phyloP scores from a whole-genome alignment of 2,329 filamentous ascomycete genomes.

The Nectriaceae sp. region DNA sequence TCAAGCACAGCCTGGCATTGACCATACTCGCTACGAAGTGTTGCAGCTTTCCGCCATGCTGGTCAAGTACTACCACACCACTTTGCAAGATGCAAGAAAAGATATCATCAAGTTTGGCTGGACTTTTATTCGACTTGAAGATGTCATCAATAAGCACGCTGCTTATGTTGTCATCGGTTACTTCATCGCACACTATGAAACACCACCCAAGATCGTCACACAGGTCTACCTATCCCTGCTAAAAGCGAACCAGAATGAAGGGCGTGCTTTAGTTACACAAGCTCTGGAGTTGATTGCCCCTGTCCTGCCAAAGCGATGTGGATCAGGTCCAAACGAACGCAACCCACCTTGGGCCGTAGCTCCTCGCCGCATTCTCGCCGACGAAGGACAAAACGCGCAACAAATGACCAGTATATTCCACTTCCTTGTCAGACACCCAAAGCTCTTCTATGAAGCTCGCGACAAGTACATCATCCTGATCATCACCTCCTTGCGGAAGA shows the following conservation, averaged over 20 bases:
- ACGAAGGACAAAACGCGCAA: conserved; percentile 92
- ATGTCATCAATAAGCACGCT: conserved; percentile 98
- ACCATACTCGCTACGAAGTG: conserved; percentile 94
- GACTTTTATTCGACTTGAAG: conserved; percentile 98
- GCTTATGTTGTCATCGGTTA: conserved; percentile 97
- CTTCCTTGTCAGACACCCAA: conserved; percentile 88
- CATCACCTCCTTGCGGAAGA: conserved; percentile 84
- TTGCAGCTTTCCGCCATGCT: conserved; percentile 93
- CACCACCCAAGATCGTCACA: conserved; percentile 90
- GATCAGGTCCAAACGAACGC: conserved; percentile 65
- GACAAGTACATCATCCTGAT: conserved; percentile 90
- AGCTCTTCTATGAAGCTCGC: conserved; percentile 91
- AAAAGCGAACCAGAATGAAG: conserved; percentile 93
- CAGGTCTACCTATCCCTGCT: conserved; percentile 93
- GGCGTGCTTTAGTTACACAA: conserved; percentile 87
- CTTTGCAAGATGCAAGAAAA: conserved; percentile 88
- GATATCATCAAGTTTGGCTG: conserved; percentile 99
- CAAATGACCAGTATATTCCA: conserved; percentile 98
- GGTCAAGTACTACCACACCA: conserved; percentile 89
- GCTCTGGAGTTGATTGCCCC: conserved; percentile 94
- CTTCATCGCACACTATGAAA: conserved; percentile 97
- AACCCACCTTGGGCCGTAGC: conserved; percentile 88
- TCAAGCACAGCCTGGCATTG: conserved; percentile 79
- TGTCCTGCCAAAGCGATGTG: conserved; percentile 83
- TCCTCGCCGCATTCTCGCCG: conserved; percentile 85